These are phyloP conservation scores for Puccinia triticina DNA, from an alignment of 1,284 basidiomycete species.

Conservation along the genomic window DNA sequence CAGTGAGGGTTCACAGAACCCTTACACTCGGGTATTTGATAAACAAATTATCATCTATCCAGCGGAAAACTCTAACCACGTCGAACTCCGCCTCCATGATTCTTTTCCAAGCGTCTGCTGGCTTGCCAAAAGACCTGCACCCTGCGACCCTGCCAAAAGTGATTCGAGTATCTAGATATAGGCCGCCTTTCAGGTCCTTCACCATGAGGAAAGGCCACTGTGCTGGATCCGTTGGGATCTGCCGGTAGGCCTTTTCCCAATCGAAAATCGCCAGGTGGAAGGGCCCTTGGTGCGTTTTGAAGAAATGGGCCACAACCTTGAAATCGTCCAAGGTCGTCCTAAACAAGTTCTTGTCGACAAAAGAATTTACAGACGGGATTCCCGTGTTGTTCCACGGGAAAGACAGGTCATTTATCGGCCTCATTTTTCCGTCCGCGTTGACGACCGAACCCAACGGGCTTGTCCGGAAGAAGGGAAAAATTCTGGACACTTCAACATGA, in stretches of 20 bases:
- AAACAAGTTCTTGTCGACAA: neutral
- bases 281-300: neutral
- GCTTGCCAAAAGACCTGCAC: neutral
- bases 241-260: neutral
- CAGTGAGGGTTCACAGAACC: too few relatives aligned
- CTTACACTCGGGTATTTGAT: neutral
- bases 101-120: neutral
- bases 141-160: neutral
- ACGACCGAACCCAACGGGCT: neutral
- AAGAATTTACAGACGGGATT: neutral
- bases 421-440: neutral
- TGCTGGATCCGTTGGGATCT: neutral
- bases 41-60: conserved; percentile 10
- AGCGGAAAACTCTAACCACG: neutral
- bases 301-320: neutral
- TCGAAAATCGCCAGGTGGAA: too few relatives aligned
- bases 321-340: neutral
- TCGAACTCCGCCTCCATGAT: neutral
- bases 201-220: neutral
- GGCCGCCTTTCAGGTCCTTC: neutral
- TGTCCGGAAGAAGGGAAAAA: neutral
- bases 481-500: neutral
- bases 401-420: neutral
- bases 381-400: neutral
- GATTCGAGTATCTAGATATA: neutral